These are phyloP conservation scores for Tolypocladium amazonense DNA, from an alignment of 2,329 filamentous ascomycete species.

Conservation along the genomic window DNA sequence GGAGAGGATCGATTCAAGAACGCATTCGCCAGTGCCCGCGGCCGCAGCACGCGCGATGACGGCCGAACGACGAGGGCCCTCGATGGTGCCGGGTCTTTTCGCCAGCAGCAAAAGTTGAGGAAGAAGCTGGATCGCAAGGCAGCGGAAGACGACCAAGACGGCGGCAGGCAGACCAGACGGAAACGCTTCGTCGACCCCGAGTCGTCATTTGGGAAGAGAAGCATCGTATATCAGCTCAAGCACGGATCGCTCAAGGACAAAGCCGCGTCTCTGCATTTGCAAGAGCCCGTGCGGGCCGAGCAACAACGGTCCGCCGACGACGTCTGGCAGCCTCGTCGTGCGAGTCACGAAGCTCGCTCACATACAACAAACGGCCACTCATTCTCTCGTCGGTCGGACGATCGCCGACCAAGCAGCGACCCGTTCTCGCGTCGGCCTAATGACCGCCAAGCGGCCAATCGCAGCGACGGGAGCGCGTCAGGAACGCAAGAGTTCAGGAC, in stretches of 20 bases:
- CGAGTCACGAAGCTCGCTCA: neutral
- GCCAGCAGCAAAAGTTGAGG: slow-evolving; percentile 33
- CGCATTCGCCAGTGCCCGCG: neutral
- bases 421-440: neutral
- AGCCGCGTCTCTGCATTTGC: slow-evolving; percentile 12
- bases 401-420: neutral
- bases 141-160: slow-evolving; percentile 19
- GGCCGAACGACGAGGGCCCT: slow-evolving; percentile 14
- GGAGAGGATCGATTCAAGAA: slow-evolving; percentile 6
- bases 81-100: slow-evolving; percentile 16
- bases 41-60: neutral
- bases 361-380: neutral
- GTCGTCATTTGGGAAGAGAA: slow-evolving; percentile 40
- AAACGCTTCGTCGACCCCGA: slow-evolving; percentile 42
- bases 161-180: slow-evolving; percentile 31
- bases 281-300: slow-evolving; percentile 13
- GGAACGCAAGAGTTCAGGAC: slow-evolving; percentile 3
- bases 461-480: neutral
- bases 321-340: neutral
- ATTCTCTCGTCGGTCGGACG: neutral
- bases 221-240: slow-evolving; percentile 44
- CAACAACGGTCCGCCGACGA: neutral
- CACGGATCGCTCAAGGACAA: slow-evolving; percentile 25
- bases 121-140: slow-evolving; percentile 38
- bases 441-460: neutral